Percentiles rank a stretch among this genome's conserved stretches.
These are phyloP conservation scores for Raffaelea albimanens DNA, from an alignment of 2,329 filamentous ascomycete genomes.

Conservation along the genomic window DNA sequence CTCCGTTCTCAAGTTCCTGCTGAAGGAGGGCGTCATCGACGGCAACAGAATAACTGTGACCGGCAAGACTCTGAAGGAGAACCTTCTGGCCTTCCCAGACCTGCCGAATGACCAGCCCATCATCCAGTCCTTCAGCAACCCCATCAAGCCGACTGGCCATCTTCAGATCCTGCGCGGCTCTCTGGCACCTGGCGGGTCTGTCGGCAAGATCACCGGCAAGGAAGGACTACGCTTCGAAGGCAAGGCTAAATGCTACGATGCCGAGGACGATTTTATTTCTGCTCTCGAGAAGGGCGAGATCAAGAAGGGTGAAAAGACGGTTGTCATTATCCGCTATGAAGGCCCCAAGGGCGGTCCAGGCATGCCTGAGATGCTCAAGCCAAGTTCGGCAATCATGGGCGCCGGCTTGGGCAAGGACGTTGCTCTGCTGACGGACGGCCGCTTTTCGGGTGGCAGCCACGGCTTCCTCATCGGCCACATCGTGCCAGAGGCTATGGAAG, in stretches of 20 bases:
- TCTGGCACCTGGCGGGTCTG: slow-evolving; percentile 75
- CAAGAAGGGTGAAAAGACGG: slow-evolving; percentile 78
- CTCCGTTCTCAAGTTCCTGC: slow-evolving; percentile 76
- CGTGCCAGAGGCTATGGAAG: slow-evolving; percentile 77
- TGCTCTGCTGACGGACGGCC: slow-evolving; percentile 63
- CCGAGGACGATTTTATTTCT: slow-evolving; percentile 70
- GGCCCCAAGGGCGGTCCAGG: slow-evolving; percentile 88
- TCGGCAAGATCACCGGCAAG: slow-evolving; percentile 92
- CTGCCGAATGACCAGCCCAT: slow-evolving; percentile 71
- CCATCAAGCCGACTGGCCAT: slow-evolving; percentile 80
- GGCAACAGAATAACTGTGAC: slow-evolving; percentile 77
- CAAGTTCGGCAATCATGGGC: slow-evolving; percentile 87
- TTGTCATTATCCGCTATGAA: slow-evolving; percentile 86
- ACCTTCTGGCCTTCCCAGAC: slow-evolving; percentile 64
- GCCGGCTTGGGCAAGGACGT: slow-evolving; percentile 71
- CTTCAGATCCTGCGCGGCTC: slow-evolving; percentile 82
- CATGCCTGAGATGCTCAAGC: slow-evolving; percentile 93
- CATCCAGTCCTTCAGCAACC: slow-evolving; percentile 70
- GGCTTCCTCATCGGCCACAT: slow-evolving; percentile 84
- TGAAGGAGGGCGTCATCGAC: slow-evolving; percentile 73
- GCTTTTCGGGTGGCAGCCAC: slow-evolving; percentile 74
- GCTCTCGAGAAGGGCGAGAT: slow-evolving; percentile 71
- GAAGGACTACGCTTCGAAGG: slow-evolving; percentile 78
- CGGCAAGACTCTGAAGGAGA: slow-evolving; percentile 81
- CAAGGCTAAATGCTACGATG: slow-evolving; percentile 73